Base-by-base conservation (phyloP, 306 rosid genomes). In the Corylus avellana region DNA sequence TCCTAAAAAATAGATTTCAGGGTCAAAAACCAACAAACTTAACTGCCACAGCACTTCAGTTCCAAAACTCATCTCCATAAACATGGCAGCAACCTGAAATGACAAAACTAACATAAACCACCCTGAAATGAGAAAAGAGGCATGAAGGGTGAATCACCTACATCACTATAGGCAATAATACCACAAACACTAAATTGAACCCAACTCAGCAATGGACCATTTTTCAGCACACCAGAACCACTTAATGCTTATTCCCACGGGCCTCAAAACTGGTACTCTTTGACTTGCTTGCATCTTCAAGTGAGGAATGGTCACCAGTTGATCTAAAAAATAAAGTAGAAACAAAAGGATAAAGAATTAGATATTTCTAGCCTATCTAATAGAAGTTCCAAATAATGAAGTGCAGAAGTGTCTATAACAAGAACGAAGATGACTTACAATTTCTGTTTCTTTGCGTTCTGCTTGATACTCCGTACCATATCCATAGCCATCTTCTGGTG, bases 401-500 rank as follows among this genome's bases (percentile, higher is more conserved):
- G n/a, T 61, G 75, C 37, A 67, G 49, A 71, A 83, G 35, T 44
- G 58, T 32, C 29, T 62, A 61, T 54, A 77, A 61, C 66, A 79
- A 57, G 56, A 68, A 66, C 27, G 8, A 8, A 54, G 42, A 64
- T 12, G 54, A 78, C 94, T 83, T 84, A 93, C 99, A 85, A 53
- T 86, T 91, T 96, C 74, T 78, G 90, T 78, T 91, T 96, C 79
- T 90, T 96, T 2, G 94, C 97, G 83, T 90, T 93, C 79, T 91
- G 97, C 87, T 96, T 96, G 89, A 96, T 96, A 83, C 80, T 84
- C 83, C 87, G 84, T 61, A 96, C 99, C 78, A 96, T 89, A 86
- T 96, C 98, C 96, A 96, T 90, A 46, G 98, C 93, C 92, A 84
- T 86, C 86, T 82, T 89, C 87, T 96, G 99, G 88, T 96, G 99